Base-by-base conservation (phyloP, 306 rosid genomes). In the Lupinus albus region DNA sequence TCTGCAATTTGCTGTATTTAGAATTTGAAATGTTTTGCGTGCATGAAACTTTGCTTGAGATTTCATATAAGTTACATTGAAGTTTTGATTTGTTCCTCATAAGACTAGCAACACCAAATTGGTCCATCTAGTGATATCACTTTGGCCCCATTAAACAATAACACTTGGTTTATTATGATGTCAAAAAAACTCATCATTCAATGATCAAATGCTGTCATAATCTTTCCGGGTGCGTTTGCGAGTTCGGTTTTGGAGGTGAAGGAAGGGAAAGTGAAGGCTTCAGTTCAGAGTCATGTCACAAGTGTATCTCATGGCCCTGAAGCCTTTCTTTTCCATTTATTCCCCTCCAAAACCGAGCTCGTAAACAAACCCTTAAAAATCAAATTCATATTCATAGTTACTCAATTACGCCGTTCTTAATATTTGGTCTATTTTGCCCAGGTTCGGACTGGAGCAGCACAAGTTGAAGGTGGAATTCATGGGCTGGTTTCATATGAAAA, bases 361-460 rank as follows among this genome's bases (percentile, higher is more conserved):
- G n/a, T n/a, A n/a, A n/a, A n/a, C n/a, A n/a, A n/a, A n/a, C n/a
- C n/a, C n/a, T n/a, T n/a, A n/a, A n/a, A n/a, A n/a, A 45, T 30
- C 25, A 4, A 44, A 17, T 54, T 8, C 11, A 35, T 66, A n/a
- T 39, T 65, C 33, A 5, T 25, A 65, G 35, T 25, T 16, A 21
- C 53, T 57, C 42, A 8, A 49, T 21, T 57, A 13, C 17, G 41
- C 6, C 25, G 5, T 70, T 4, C 15, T 38, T 61, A 60, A 45
- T 20, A 70, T 61, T 49, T 73, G 36, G 49, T 49, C 2, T 72
- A 77, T 39, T 70, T 13, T 71, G n/a, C 55, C 32, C 83, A 93
- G 97, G 96, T 88, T 15, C 88, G 99, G 56, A 71, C 83, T 0
- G 99, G 99, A 71, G 99, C 97, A 60, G 97, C 97, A 44, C 99